These are phyloP conservation scores for Naganishia vishniacii DNA, from an alignment of 768 basidiomycete genomes.

Conservation along the genomic window DNA sequence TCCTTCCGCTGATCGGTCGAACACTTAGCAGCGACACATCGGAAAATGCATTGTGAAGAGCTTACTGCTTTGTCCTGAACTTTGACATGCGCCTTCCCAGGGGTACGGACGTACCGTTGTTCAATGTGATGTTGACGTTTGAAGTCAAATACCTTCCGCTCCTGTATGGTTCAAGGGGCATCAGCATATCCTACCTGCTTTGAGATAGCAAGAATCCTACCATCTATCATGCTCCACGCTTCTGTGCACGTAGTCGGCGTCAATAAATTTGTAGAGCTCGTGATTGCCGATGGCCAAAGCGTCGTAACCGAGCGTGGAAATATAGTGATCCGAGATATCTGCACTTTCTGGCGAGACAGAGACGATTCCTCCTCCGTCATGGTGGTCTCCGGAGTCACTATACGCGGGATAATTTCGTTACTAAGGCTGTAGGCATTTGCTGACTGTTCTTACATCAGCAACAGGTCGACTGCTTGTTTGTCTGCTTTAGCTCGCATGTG, in stretches of 20 bases:
- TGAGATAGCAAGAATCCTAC: not conserved
- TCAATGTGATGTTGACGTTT: slow-evolving; percentile 73
- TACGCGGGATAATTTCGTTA: no score
- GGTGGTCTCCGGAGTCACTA: slow-evolving; percentile 46
- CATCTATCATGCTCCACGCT: slow-evolving; percentile 17
- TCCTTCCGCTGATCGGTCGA: slow-evolving; percentile 55
- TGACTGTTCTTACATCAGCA: slow-evolving; percentile 57
- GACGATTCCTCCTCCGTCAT: slow-evolving; percentile 47
- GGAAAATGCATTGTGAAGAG: slow-evolving; percentile 14
- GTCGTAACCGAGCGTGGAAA: slow-evolving; percentile 71
- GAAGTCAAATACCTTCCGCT: slow-evolving; percentile 64
- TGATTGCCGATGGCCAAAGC: slow-evolving; percentile 82
- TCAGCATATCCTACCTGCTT: no score
- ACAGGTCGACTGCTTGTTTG: slow-evolving; percentile 70
- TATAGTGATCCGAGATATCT: slow-evolving; percentile 60
- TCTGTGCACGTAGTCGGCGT: slow-evolving; percentile 23
- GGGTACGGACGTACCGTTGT: slow-evolving; percentile 50
- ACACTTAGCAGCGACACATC: slow-evolving; percentile 26
- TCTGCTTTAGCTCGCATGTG: slow-evolving; percentile 74
- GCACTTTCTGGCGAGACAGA: slow-evolving; percentile 30
- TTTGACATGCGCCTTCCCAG: slow-evolving; percentile 60
- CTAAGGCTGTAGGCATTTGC: no score
- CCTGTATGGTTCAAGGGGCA: not conserved
- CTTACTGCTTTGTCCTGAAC: slow-evolving; percentile 68
- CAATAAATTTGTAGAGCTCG: slow-evolving; percentile 61